Evolutionary conservation across 768 basidiomycete species (phyloP).

Genomic region (Rhizopogon sp.): DNA sequence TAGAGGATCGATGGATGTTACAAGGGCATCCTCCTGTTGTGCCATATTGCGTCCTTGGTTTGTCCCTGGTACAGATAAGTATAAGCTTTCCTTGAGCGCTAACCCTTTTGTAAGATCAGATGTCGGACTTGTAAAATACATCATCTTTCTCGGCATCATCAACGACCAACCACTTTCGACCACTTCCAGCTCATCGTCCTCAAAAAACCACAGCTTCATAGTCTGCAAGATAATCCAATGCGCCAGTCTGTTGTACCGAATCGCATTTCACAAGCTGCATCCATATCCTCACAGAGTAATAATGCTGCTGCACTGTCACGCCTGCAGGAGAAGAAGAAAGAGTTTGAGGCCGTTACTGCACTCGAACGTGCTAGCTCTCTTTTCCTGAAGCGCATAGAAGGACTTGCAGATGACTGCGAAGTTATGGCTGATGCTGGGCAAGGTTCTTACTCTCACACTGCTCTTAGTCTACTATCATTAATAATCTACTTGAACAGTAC

Average conservation of each 20-base stretch:
- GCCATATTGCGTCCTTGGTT: no score
- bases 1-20: conserved; percentile 54
- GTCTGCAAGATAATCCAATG: conserved; percentile 25
- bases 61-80: neutral
- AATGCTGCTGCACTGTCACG: conserved; percentile 51
- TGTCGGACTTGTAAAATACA: no score
- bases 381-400: conserved; percentile 65
- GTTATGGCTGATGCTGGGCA: conserved; percentile 74
- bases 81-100: no score
- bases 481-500: conserved; percentile 37
- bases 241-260: conserved; percentile 50
- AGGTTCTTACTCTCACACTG: conserved; percentile 33
- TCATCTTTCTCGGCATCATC: no score
- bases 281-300: conserved; percentile 27
- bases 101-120: no score
- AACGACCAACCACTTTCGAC: no score
- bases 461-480: no score
- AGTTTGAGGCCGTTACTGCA: conserved; percentile 69
- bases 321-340: conserved; percentile 75
- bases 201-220: no score
- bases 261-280: conserved; percentile 46
- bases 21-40: conserved; percentile 39
- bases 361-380: conserved; percentile 59
- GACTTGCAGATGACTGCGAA: conserved; percentile 68
- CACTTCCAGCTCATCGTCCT: no score